Base-by-base conservation (phyloP, 2,329 filamentous ascomycete genomes). In the Venturia oleaginea region DNA sequence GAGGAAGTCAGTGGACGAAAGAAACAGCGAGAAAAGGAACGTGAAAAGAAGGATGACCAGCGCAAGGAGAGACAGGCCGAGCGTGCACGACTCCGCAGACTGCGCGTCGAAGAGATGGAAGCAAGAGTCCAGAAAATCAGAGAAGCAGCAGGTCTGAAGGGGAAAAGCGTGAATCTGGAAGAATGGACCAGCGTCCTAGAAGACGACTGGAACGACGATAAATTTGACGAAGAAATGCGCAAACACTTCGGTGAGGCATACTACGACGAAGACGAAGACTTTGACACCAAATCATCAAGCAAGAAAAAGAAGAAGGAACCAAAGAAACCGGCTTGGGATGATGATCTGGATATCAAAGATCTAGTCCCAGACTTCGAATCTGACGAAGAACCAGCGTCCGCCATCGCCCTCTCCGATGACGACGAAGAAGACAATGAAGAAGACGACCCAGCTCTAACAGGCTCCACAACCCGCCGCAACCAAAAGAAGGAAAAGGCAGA, bases 261-360 rank as follows among this genome's bases (percentile, higher is more conserved):
- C 78, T 99, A 99, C 71, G 73, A 71, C 13, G 69, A 68, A 37
- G 72, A 71, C 2, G 72, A 71, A 3, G 80, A 76, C 8, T 78
- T 73, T n/a, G 80, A 77, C 60, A 83, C 78, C 48, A 76, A 77
- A 22, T 73, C 71, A 68, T 76, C 67, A 27, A 67, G 66, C 59
- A 65, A 72, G 61, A 72, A 72, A 64, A 75, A 72, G 63, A 86
- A 84, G 73, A 86, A 84, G 72, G 86, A 85, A 68, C 77, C 83
- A 11, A 91, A 90, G 81, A 96, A 96, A 78, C 91, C 91, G 11
- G 90, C 86, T 67, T 99, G 93, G 89, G 91, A 97, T 70, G 92
- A 97, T 71, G 94, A 99, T 73, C 97, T 99, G 70, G 92, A 97
- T 73, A 97, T 99, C 78, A 91, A 89, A 67, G 93, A 96, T 74